Base-by-base conservation (phyloP, 2,329 filamentous ascomycete genomes). In the Ophiostoma perfectum region DNA sequence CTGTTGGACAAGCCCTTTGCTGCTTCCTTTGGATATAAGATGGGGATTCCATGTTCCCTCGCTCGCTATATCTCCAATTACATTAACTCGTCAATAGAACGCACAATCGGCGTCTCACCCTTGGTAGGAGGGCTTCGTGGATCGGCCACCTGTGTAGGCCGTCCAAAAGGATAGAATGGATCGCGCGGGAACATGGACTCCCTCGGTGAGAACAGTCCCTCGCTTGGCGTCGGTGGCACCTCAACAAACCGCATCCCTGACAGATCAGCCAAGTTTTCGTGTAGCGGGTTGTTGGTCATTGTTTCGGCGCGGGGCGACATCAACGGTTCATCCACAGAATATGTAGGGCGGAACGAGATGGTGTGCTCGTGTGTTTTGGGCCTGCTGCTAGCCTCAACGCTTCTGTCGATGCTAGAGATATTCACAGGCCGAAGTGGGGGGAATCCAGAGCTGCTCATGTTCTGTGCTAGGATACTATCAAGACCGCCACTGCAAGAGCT, bases 51-150 rank as follows among this genome's bases (percentile, higher is more conserved):
- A 63, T 8, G 9, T 47, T 64, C 16, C 63, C 6, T 67, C 55
- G 62, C 47, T 60, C 38, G 55, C 55, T 60, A 38, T 58, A 58
- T 60, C 16, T 42, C 49, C 41, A 27, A 45, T 81, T 82, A 93
- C 77, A 93, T 80, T 66, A 92, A 81, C 74, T 93, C 90, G 76
- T 91, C 89, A 74, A 94, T 94, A 69, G 89, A 93, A 68, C 90
- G 83, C 66, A 88, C 86, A 70, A 94, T 93, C 3, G 90, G 89
- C 69, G 86, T 87, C 76, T 90, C 89, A 52, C 90, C 90, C 74
- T 85, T 86, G 12, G 89, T 90, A 0, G 90, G 88, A 16, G 90
- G 90, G 75, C 90, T 93, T 73, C 91, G 81, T 14, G 91, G 91
- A 75, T 93, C 90, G 14, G 81, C 81, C 11, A 81, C 78, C 70